These are phyloP conservation scores for Boletellus emodensis DNA, from an alignment of 768 basidiomycete species.

Conservation along the genomic window DNA sequence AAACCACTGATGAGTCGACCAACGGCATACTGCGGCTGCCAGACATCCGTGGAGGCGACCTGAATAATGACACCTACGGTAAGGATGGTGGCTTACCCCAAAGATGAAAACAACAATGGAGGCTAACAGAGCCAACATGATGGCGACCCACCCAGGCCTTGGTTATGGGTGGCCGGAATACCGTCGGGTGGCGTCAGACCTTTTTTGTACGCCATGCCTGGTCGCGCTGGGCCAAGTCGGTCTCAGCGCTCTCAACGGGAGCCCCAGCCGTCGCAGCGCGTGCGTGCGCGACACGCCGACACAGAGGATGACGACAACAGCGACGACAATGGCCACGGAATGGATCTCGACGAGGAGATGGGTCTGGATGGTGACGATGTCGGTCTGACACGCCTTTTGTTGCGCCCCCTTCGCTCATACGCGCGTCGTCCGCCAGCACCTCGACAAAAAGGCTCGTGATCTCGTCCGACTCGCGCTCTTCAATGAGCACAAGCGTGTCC, in stretches of 20 bases:
- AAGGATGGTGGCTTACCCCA: constrained; percentile 36
- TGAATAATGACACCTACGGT: constrained; percentile 60
- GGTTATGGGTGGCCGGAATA: too few species aligned
- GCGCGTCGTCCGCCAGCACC: constrained; percentile 42
- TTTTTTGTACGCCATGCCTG: constrained; percentile 23
- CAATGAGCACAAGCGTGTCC: constrained; percentile 62
- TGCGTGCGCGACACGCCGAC: constrained; percentile 17
- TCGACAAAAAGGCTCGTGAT: constrained; percentile 61
- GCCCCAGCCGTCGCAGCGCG: constrained; percentile 34
- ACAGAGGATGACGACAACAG: constrained; percentile 36
- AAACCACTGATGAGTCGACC: constrained; percentile 65
- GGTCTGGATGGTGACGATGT: constrained; percentile 22
- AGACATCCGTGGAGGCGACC: constrained; percentile 44
- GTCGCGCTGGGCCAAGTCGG: constrained; percentile 32
- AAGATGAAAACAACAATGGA: too few species aligned
- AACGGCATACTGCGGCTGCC: too few species aligned
- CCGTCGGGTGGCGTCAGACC: too few species aligned
- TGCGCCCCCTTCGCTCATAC: not conserved
- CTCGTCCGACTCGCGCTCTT: constrained; percentile 82
- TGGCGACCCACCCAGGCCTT: too few species aligned
- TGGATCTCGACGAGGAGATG: constrained; percentile 20
- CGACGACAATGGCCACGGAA: constrained; percentile 27
- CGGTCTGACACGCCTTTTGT: not conserved
- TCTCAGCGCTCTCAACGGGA: constrained; percentile 37
- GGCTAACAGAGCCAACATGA: too few species aligned